Evolutionary conservation across 2,329 filamentous ascomycete genomes (phyloP).

Genomic region (Apiospora hydei): DNA sequence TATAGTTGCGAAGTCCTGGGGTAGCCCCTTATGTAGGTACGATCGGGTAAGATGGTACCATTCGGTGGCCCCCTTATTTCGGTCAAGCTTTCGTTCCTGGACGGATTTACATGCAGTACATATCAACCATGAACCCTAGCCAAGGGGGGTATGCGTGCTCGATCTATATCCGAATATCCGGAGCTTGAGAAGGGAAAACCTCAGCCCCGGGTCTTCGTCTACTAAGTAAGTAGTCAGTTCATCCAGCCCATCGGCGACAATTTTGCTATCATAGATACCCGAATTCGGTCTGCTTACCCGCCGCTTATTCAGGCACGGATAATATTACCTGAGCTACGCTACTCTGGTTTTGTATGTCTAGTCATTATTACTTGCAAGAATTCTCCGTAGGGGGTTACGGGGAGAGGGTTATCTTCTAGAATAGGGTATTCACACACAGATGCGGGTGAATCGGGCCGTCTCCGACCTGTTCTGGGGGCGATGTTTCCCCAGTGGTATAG

Average conservation of each 20-base stretch:
- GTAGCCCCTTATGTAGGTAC: background rate
- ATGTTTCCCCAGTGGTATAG: background rate
- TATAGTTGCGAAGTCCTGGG: background rate
- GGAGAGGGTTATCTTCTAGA: background rate
- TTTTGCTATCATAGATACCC: background rate
- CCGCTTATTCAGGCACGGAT: background rate
- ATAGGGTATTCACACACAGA: background rate
- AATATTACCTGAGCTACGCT: background rate
- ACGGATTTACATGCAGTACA: background rate
- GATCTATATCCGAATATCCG: background rate
- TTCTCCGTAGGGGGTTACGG: background rate
- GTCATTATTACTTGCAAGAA: background rate
- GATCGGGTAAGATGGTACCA: background rate
- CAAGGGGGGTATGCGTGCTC: background rate
- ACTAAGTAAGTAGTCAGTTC: background rate
- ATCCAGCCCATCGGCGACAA: background rate
- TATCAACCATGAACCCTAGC: background rate
- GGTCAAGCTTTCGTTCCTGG: background rate
- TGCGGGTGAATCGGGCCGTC: slow-evolving; percentile 5
- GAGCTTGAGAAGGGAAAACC: background rate
- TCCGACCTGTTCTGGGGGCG: background rate
- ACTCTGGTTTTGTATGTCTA: background rate
- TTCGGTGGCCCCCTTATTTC: background rate
- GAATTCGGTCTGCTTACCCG: background rate
- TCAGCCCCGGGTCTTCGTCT: background rate